Base-by-base conservation (phyloP, 768 basidiomycete genomes). In the Rubroboletus satanas region DNA sequence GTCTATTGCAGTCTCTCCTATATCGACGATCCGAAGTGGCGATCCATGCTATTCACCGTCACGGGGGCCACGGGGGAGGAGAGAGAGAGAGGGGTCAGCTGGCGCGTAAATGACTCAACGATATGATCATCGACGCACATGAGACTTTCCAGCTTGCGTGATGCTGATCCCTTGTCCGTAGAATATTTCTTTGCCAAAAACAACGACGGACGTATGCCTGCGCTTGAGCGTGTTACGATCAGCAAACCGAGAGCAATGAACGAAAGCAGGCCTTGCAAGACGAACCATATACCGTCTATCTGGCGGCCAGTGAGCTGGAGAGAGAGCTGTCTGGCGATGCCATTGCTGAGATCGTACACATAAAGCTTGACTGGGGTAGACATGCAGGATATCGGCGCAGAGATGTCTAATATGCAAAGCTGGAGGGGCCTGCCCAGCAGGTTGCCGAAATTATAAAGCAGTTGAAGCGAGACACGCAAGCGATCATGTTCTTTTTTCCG, bases 121-220 rank as follows among this genome's bases (percentile, higher is more conserved):
- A 26, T 26, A 26, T 11, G 17, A 29, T 5, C 26, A 31, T 28
- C 18, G 21, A 75, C 88, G 56, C 68, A 90, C 90, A 74, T 93
- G 92, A 3, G 94, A 93, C 61, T 75, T 77, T 14, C 94, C 93
- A 0, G 95, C 94, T 1, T 63, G 60, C 0, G 87, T 83, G 23
- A 80, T 80, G 45, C 65, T 72, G 54, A 98, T 93, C 2, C 95
- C 95, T 62, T 85, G 90, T 3, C 95, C 94, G 69, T 93, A 98
- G 64, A 90, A 96, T 29, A 91, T 74, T 66, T 98, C 95, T 63
- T 85, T 84, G 2, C 84, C 84, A 69, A 83, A 97, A 4, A 87
- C 85, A 44, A 97, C 93, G 21, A 98, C 80, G 15, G 91, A 93
- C 0, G 95, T 96, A 71, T 98, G 95, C 93, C 93, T 90, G 60